Conservation (phyloP, 2,329 filamentous ascomycete species). For the Pestalotiopsis sp. region DNA sequence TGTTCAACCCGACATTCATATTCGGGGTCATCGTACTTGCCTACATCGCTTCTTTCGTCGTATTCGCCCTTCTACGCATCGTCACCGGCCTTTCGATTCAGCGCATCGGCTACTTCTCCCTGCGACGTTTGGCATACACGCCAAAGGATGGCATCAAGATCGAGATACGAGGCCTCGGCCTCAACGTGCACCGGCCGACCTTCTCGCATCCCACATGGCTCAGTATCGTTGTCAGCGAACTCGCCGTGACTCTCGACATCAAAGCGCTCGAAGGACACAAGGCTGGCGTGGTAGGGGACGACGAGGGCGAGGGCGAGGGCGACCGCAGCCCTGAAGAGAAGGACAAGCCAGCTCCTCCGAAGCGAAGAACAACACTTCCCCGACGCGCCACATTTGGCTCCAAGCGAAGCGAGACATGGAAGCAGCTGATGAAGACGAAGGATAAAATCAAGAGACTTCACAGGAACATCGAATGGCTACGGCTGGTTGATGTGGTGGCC, state of each 20-base stretch:
- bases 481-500: conserved; percentile 86
- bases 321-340: conserved; percentile 20
- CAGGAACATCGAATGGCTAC: conserved; percentile 83
- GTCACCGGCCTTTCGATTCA: conserved; percentile 95
- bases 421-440: conserved; percentile 75
- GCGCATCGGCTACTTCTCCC: conserved; percentile 87
- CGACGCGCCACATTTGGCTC: conserved; percentile 32
- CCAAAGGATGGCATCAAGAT: conserved; percentile 87
- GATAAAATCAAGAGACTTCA: conserved; percentile 87
- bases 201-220: conserved; percentile 98
- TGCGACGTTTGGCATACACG: conserved; percentile 88
- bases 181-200: conserved; percentile 89
- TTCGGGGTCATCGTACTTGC: conserved; percentile 83
- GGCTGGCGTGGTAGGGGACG: conserved; percentile 31
- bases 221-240: conserved; percentile 84
- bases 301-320: conserved; percentile 29
- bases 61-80: conserved; percentile 92
- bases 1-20: conserved; percentile 78
- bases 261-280: conserved; percentile 62
- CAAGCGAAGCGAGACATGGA: conserved; percentile 76
- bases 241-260: conserved; percentile 82
- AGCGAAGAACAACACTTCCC: conserved; percentile 28
- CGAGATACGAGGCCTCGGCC: conserved; percentile 84
- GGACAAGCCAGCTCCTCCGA: conserved; percentile 20
- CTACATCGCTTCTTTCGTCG: conserved; percentile 89